Base-by-base conservation (phyloP, 2,329 filamentous ascomycete genomes). In the Paramyrothecium roridum region DNA sequence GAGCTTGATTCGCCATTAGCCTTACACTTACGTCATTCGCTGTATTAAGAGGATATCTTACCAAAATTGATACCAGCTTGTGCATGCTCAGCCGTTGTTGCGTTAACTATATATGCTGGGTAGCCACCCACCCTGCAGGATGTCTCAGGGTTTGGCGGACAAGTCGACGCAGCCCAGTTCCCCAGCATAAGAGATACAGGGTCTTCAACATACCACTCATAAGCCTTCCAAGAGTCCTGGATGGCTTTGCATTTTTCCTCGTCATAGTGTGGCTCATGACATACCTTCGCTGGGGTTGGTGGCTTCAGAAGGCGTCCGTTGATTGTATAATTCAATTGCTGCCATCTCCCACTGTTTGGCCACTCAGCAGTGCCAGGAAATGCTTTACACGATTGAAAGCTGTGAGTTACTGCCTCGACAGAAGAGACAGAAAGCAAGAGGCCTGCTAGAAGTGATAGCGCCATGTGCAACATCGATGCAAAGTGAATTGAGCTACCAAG, bases 101-200 rank as follows among this genome's bases (percentile, higher is more conserved):
- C 71, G 45, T 73, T 69, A 1, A 75, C 60, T 11, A 74, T 71
- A 54, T 67, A 73, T 1, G 70, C 59, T n/a, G 70, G 66, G 54
- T 74, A 74, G 3, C 71, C 72, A 7, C 53, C 50, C 6, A 26
- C 52, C 12, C 63, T 66, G 48, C 72, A 82, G 0, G 74, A 68
- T 40, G 62, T 52, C 8, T 59, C 57, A 1, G 68, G 59, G 53
- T 74, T 60, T 2, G 80, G 80, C 40, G 82, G 68, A 63, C 80
- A 83, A 12, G 78, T 75, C 65, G 77, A 78, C 60, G 83, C 80
- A 56, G 73, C 72, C 63, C 70, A 81, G 52, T 79, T 76, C 53
- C 79, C 65, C 55, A 59, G 64, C 55, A 70, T 68, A 2, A 71
- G 56, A 0, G 70, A 72, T 8, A 72, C 52, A 7, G 70, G 70